Evolutionary conservation across 345 rosid genomes (phyloP).

Genomic region (Chamaenerion angustifolium): DNA sequence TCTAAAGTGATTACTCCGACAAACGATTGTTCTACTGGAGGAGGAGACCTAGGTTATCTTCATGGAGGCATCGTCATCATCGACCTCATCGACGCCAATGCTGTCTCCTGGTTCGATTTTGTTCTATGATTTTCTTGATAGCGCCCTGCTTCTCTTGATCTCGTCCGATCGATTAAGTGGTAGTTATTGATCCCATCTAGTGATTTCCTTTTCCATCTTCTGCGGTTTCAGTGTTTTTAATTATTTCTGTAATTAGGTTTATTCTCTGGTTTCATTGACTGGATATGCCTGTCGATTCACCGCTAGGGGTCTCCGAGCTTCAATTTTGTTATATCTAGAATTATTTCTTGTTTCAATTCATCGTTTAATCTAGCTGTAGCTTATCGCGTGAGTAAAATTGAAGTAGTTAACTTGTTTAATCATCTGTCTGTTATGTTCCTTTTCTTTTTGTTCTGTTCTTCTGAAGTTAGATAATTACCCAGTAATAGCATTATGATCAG

Average conservation of each 20-base stretch:
- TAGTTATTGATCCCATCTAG: slow-evolving; percentile 3
- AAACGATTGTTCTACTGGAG: not conserved
- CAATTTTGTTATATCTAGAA: too few species aligned
- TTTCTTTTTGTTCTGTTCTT: not conserved
- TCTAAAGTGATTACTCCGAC: not conserved
- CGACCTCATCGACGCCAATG: not conserved
- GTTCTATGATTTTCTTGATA: slow-evolving; percentile 38
- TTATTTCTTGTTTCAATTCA: too few species aligned
- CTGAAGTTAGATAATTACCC: not conserved
- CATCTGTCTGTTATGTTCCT: not conserved
- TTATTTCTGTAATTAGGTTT: too few species aligned
- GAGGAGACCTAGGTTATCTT: not conserved
- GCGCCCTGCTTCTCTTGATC: slow-evolving; percentile 51
- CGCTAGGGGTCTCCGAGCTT: too few species aligned
- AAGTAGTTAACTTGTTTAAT: too few species aligned
- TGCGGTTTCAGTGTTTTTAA: too few species aligned
- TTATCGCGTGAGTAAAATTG: too few species aligned
- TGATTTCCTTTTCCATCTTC: not conserved
- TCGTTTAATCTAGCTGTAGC: too few species aligned
- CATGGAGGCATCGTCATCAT: slow-evolving; percentile 4
- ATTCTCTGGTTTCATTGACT: too few species aligned
- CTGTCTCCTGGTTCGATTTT: slow-evolving; percentile 10
- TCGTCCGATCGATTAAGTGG: slow-evolving; percentile 61
- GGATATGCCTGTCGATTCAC: too few species aligned
- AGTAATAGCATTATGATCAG: too few species aligned